These are phyloP conservation scores for Pterocarpus santalinus DNA, from an alignment of 306 rosid species.

Conservation along the genomic window DNA sequence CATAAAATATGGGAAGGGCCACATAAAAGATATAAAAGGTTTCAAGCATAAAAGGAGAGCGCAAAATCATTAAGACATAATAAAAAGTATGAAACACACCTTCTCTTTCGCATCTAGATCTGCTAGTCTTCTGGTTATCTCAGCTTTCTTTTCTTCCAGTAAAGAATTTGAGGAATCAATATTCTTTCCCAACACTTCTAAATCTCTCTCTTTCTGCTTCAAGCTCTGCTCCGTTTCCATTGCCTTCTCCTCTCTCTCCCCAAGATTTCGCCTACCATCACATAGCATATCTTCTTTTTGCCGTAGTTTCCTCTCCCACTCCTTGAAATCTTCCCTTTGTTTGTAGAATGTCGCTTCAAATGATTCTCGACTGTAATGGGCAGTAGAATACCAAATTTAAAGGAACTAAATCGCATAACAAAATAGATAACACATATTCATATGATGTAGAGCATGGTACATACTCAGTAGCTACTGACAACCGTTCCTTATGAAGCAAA, in stretches of 20 bases:
- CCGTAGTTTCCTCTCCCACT: slow-evolving; percentile 79
- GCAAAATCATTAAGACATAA: background rate
- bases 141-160: slow-evolving; percentile 73
- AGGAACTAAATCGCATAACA: slow-evolving; percentile 29
- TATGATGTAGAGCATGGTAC: slow-evolving; percentile 29
- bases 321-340: slow-evolving; percentile 77
- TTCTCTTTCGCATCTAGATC: slow-evolving; percentile 69
- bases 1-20: slow-evolving; percentile 23
- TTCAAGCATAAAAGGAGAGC: slow-evolving; percentile 4
- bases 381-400: slow-evolving; percentile 15
- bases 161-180: slow-evolving; percentile 53
- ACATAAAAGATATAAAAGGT: slow-evolving; percentile 15
- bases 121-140: slow-evolving; percentile 58
- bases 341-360: slow-evolving; percentile 66
- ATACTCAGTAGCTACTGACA: slow-evolving; percentile 77
- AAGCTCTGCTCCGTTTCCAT: slow-evolving; percentile 62
- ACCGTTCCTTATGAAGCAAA: slow-evolving; percentile 72
- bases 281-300: slow-evolving; percentile 74
- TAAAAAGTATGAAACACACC: slow-evolving; percentile 53
- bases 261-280: slow-evolving; percentile 57
- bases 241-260: slow-evolving; percentile 68
- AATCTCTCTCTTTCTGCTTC: slow-evolving; percentile 69
- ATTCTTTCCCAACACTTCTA: slow-evolving; percentile 63
- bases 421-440: slow-evolving; percentile 26
- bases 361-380: slow-evolving; percentile 76